Evolutionary conservation across 805 yeast genomes (phyloP).

Genomic region (Debaryomyces maramus): DNA sequence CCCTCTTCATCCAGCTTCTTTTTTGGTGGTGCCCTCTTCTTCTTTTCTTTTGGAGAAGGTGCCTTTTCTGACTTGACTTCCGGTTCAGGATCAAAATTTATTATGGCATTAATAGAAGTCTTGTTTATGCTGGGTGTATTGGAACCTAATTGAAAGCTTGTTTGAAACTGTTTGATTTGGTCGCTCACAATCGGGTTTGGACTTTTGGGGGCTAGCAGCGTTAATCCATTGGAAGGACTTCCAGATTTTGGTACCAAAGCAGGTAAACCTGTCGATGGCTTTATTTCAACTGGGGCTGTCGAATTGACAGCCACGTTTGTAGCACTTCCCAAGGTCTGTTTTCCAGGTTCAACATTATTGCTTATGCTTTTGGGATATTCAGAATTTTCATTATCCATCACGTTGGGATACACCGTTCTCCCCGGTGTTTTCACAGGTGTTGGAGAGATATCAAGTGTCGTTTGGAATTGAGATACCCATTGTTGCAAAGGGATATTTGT

Average conservation of each 20-base stretch:
- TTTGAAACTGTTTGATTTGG: constrained; percentile 32
- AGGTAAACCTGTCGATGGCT: constrained; percentile 15
- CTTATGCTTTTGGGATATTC: constrained; percentile 6
- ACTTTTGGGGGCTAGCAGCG: constrained; percentile 8
- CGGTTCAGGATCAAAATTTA: constrained; percentile 36
- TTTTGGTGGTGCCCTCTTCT: constrained; percentile 7
- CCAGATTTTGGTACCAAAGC: constrained; percentile 19
- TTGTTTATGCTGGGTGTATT: constrained; percentile 19
- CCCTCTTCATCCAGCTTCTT: constrained; percentile 11
- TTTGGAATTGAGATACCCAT: constrained; percentile 34
- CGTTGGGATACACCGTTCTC: constrained; percentile 4
- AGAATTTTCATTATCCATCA: constrained; percentile 1
- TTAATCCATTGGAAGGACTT: not conserved
- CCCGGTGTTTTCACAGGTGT: constrained; percentile 7
- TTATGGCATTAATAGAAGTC: constrained; percentile 41
- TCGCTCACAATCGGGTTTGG: constrained; percentile 17
- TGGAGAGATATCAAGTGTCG: constrained; percentile 21
- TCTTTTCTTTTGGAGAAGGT: constrained; percentile 3
- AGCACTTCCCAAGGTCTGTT: constrained; percentile 10
- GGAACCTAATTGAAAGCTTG: constrained; percentile 23
- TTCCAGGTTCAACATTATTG: constrained; percentile 6
- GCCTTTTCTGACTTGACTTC: constrained; percentile 6
- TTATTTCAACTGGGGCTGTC: constrained; percentile 7
- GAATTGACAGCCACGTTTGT: constrained; percentile 5
- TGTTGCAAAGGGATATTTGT: constrained; percentile 9